phyloP scores from a whole-genome alignment of 371 early-diverging fungal species.

The Mortierella sp. region DNA sequence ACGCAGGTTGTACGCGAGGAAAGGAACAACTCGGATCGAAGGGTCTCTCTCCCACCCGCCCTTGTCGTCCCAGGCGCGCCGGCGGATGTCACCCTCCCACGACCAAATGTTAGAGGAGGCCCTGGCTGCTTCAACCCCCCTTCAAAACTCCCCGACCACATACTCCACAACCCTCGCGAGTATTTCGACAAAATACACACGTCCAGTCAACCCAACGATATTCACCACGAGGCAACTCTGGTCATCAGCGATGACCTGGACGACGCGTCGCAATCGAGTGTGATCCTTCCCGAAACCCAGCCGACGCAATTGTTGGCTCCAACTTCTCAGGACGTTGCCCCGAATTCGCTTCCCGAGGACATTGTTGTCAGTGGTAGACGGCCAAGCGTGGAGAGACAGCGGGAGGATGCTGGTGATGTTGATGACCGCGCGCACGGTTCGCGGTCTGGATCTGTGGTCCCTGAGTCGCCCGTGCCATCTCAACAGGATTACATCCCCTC shows the following conservation, averaged over 20 bases:
- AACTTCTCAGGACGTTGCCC: neutral
- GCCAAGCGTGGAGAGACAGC: neutral
- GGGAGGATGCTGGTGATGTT: neutral
- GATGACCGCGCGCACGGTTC: neutral
- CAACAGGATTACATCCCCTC: neutral
- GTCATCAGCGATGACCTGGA: neutral
- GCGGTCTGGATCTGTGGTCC: neutral
- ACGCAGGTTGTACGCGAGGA: neutral
- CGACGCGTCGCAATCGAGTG: neutral
- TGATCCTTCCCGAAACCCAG: neutral
- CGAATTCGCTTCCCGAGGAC: neutral
- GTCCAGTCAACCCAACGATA: neutral
- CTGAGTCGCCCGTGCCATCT: neutral
- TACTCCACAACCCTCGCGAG: neutral
- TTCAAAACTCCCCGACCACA: neutral
- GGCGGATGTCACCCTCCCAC: neutral
- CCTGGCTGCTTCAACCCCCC: neutral
- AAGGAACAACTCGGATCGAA: neutral
- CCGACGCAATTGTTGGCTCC: neutral
- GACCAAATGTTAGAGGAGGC: neutral
- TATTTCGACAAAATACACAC: neutral
- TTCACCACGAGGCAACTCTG: neutral
- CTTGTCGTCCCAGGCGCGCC: neutral
- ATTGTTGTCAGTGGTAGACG: neutral
- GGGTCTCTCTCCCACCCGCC: neutral